Evolutionary conservation across 169 alveolate genomes (phyloP), one percentile per base, ranked within the genome.

Genomic region (Cryptosporidium viatorum): DNA sequence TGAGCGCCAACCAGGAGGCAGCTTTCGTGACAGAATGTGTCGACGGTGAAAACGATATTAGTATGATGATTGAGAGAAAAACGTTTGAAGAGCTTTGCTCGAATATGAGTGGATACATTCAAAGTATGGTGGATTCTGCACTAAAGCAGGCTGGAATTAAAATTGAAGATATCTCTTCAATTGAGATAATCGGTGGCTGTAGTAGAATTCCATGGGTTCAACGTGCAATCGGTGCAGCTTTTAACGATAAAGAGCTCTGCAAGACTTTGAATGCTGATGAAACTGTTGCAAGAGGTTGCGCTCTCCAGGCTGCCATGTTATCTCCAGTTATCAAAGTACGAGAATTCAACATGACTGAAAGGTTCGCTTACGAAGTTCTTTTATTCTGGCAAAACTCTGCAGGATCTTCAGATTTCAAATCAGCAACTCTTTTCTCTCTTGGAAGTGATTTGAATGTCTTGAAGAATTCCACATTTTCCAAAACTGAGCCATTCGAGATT

Each of bases 251-350:
- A 92, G 93, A 85, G 29, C 93, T 96, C 23, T 94, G 97, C 48
- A 96, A 97, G 89, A 98, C 99, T 6, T 94, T 98, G 60, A 95
- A 97, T 69, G 97, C 98, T 26, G 98, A 97, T 86, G 99, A 98
- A 93, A 96, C 98, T 45, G 97, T 98, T 10, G 98, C 99, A 12
- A 96, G 99, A 85, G 99, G 99, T 1, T 97, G 99, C 91, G 98
- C 99, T 1, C 93, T 98, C 50, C 97, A 94, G 94, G 98, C 98
- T 21, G 97, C 97, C 33, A 94, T 95, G 96, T 75, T 93, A 39
- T 85, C 94, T 50, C 97, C 98, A n/a, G 86, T 91, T 58, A 95
- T 86, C 91, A 92, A 91, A 84, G 97, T 96, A 31, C 92, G 95
- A 29, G 95, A 95, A 68, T 96, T 93, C 85, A 75, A 89, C 48